A percentile compares a stretch with the other conserved stretches of the same genome.
phyloP scores from a whole-genome alignment of 1,284 basidiomycete species.

The Athelia sp. region DNA sequence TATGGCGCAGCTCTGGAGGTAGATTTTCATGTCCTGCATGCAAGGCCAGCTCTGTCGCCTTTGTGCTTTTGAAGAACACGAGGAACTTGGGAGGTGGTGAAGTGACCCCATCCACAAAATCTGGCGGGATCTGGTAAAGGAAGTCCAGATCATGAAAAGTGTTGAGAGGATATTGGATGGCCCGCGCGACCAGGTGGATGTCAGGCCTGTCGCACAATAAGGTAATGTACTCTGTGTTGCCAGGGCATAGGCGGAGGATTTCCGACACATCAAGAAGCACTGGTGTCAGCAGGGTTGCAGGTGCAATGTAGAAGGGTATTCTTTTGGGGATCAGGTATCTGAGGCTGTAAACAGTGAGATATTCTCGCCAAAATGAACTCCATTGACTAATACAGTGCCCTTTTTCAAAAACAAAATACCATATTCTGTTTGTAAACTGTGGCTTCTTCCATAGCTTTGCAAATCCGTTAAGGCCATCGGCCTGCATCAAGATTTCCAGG shows the following conservation, averaged over 20 bases:
- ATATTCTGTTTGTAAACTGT: constrained; percentile 1
- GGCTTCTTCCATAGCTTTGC: constrained; percentile 5
- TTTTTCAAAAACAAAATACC: constrained; percentile 7
- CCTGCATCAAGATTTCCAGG: constrained; percentile 6
- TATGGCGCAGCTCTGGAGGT: constrained; percentile 9
- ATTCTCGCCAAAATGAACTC: constrained; percentile 9
- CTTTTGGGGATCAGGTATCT: constrained; percentile 4
- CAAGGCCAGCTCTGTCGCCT: constrained; percentile 11
- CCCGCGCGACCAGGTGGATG: constrained; percentile 20
- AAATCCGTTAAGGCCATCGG: constrained; percentile 3
- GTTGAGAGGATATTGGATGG: constrained; percentile 14
- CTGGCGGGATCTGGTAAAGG: constrained; percentile 12
- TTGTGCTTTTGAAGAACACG: constrained; percentile 19
- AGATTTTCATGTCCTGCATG: constrained; percentile 10
- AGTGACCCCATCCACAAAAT: constrained; percentile 3
- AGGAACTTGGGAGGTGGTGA: constrained; percentile 15
- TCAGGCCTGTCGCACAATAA: constrained; percentile 23
- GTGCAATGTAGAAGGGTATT: constrained; percentile 7
- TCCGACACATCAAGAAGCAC: constrained; percentile 7
- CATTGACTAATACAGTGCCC: constrained; percentile 12
- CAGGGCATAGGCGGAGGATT: constrained; percentile 5
- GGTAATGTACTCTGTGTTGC: not conserved
- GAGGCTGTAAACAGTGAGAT: constrained; percentile 3
- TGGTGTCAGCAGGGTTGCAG: constrained; percentile 7
- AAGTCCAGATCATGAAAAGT: constrained; percentile 22